Base-by-base conservation (phyloP, 805 yeast species). In the Jamesozyma lodderae region DNA sequence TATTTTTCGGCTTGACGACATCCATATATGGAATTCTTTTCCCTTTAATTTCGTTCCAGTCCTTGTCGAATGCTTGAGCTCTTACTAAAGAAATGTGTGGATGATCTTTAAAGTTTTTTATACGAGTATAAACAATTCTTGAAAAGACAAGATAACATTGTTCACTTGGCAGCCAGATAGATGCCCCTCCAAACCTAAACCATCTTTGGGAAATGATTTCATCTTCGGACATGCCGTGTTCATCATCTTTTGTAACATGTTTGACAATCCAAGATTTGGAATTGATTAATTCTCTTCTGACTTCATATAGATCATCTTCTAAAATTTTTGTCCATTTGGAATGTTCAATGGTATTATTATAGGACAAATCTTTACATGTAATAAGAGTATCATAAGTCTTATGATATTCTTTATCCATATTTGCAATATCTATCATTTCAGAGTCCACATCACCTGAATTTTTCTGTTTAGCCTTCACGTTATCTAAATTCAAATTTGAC, bases 101-200 rank as follows among this genome's bases (percentile, higher is more conserved):
- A 24, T 15, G 23, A 26, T 31, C 27, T 15, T 16, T 31, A 16
- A 14, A 7, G 14, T 15, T 21, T 4, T 21, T 2, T 2, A 16
- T 3, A n/a, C 31, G 18, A 7, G 35, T 21, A 16, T 36, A 36
- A 5, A 31, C 27, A 9, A 32, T 54, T 11, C 59, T 42, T 1
- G 73, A 72, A 15, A 66, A 67, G 59, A 70, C 60, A 43, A 69
- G 52, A 52, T 72, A 75, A 15, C 70, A 65, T 19, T 71, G 70
- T 45, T 70, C 71, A 29, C 67, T 67, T 29, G 66, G 68, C 21
- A 74, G 51, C 76, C 76, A 73, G 13, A 72, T 72, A 1, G 73
- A 63, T 1, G 75, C 66, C 1, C 75, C 75, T 35, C 49, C 49
- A 26, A 39, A 39, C 24, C 32, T 35, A 21, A 24, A 35, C 77